Evolutionary conservation across 179 eudicot species (phyloP).

Genomic region (Silene coronaria): DNA sequence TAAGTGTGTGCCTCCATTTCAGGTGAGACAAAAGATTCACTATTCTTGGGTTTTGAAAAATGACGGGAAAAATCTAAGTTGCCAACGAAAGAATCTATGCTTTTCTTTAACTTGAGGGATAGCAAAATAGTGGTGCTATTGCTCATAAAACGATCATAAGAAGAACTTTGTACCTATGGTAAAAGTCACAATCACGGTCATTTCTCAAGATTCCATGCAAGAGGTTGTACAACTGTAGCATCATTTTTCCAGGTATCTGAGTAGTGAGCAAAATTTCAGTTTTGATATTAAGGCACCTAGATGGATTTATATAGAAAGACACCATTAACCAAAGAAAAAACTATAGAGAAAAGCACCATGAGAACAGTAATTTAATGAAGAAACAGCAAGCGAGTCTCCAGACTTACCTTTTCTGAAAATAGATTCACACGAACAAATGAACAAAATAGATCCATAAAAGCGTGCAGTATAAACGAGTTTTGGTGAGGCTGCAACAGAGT

Average conservation of each 20-base stretch:
- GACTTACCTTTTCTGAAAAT: slow-evolving; percentile 77
- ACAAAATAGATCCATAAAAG: slow-evolving; percentile 98
- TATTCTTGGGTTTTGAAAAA: background rate
- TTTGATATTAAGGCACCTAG: slow-evolving; percentile 15
- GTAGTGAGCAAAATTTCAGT: slow-evolving; percentile 24
- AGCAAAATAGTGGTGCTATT: background rate
- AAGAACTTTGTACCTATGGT: slow-evolving; percentile 55
- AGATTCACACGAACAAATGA: slow-evolving; percentile 93
- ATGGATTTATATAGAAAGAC: background rate
- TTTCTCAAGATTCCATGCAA: slow-evolving; percentile 75
- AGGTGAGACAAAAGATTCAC: background rate
- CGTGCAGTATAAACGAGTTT: slow-evolving; percentile 87
- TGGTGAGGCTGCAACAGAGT: slow-evolving; percentile 90
- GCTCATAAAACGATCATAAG: background rate
- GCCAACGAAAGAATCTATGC: background rate
- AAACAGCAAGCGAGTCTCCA: slow-evolving; percentile 4
- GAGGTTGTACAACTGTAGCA: slow-evolving; percentile 89
- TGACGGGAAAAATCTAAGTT: background rate
- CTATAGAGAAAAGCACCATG: background rate
- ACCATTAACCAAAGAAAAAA: background rate
- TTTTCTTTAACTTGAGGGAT: background rate
- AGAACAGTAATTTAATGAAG: background rate
- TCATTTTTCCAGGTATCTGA: slow-evolving; percentile 95
- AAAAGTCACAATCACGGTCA: slow-evolving; percentile 97
- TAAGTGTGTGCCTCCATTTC: background rate